phyloP scores from a whole-genome alignment of 306 rosid species.

The Quercus agrifolia region DNA sequence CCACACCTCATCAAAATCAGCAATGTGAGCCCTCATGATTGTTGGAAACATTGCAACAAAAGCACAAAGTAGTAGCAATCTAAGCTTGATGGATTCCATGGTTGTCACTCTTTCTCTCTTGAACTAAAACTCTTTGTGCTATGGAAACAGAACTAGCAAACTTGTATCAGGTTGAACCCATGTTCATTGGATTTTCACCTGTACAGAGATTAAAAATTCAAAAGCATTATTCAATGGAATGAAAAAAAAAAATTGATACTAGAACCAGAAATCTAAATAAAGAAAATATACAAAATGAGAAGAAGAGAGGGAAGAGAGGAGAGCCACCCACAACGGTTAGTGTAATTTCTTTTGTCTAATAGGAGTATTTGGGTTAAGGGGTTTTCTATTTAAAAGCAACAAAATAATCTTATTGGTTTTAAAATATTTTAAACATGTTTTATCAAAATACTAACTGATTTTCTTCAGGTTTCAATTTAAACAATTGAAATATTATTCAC shows the following conservation, averaged over 20 bases:
- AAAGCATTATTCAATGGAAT: background rate
- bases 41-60: constrained; percentile 24
- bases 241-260: background rate
- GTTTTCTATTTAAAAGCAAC: too few species aligned
- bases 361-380: too few species aligned
- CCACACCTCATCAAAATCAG: constrained; percentile 39
- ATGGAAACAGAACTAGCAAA: background rate
- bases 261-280: background rate
- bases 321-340: constrained; percentile 17
- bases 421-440: too few species aligned
- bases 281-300: constrained; percentile 22
- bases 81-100: constrained; percentile 12
- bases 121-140: background rate
- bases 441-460: too few species aligned
- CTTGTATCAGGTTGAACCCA: background rate
- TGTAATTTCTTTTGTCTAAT: constrained; percentile 1
- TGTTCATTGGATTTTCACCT: background rate
- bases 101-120: background rate
- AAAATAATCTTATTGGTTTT: too few species aligned
- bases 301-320: constrained; percentile 28
- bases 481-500: too few species aligned
- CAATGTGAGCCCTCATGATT: constrained; percentile 28
- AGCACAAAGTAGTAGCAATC: constrained; percentile 26
- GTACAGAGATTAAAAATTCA: background rate
- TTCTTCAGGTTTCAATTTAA: too few species aligned